Base-by-base conservation (phyloP, 2,329 filamentous ascomycete genomes). In the Cytospora piceicola region DNA sequence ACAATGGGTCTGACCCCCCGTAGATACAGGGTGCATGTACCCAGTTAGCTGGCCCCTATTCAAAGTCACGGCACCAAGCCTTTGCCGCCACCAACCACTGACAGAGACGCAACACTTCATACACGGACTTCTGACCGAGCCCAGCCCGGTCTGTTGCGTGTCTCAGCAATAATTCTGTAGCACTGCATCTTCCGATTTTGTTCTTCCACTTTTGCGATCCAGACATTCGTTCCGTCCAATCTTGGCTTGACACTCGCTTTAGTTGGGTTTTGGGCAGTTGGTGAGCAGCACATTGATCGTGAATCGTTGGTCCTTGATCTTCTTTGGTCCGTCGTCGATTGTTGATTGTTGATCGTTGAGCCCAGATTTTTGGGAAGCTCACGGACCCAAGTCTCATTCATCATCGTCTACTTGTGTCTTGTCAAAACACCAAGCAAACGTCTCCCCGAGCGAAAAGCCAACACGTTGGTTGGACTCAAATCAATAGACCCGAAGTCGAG, bases 191-290 rank as follows among this genome's bases (percentile, higher is more conserved):
- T 65, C 68, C 65, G 55, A 63, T 34, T 61, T 59, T 54, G 62
- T 61, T 67, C 62, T 54, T 58, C 65, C 63, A 63, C 65, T 29
- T 24, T 34, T 57, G 27, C 46, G 63, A 69, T 58, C 65, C 58
- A 60, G 67, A 72, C 72, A 67, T 69, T 75, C 72, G 72, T 75
- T 75, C 71, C 64, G 55, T 55, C 60, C 64, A 55, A 29, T 66
- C 32, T 56, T 46, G 22, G 30, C 24, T 51, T 51, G 39, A 53
- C 42, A 32, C 32, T 63, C 61, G 61, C 39, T 63, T 46, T 65
- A 63, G 52, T 65, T 57, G 27, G 49, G 58, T 67, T 51, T 42
- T 56, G 22, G n/a, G 56, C 57, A 49, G 36, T 39, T 57, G 53
- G 34, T 57, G 61, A 63, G 52, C 61, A 42, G 17, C 51, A 30